Base-by-base conservation (phyloP, 768 basidiomycete genomes). In the Tulasnella sp. region DNA sequence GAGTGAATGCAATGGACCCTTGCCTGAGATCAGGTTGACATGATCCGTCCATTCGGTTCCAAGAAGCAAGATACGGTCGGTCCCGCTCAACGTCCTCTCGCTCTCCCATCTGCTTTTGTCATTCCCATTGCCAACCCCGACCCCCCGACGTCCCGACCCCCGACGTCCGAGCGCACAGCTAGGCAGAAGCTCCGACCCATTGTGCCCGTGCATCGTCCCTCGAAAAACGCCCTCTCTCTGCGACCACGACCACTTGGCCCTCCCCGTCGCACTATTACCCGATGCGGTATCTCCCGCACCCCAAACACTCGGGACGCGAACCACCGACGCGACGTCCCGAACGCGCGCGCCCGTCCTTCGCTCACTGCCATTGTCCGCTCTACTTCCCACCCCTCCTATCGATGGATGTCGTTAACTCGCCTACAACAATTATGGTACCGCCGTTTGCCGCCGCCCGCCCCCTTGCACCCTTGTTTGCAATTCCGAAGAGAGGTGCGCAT, bases 351-450 rank as follows among this genome's bases (percentile, higher is more conserved):
- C 16, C 56, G n/a, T 14, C 62, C 52, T 19, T 27, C 27, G 27
- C 62, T 68, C 34, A 68, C 62, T 34, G 62, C 62, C 62, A 68
- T 68, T 68, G 62, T 68, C 62, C 62, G 62, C 62, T 68, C 62
- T 68, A 68, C 62, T 31, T 68, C 62, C 62, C 62, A 68, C 62
- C 62, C 1, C 62, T 68, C 62, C 62, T 68, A 68, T 68, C 62
- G 4, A 27, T 68, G 31, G 5, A 68, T 68, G 31, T 68, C 62
- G 62, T 68, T 68, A 68, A 68, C 62, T 68, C 62, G 62, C 34
- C 62, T 31, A 68, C 34, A 68, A 68, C 62, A 68, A 68, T 68
- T 68, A 68, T 34, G 36, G 27, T 68, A 68, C 62, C 62, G 62
- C 62, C 62, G 62, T 36, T 36, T 68, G 62, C 62, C 62, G 62